These are phyloP conservation scores for Parachaetomium inaequale DNA, from an alignment of 495 filamentous ascomycete species.

Conservation along the genomic window DNA sequence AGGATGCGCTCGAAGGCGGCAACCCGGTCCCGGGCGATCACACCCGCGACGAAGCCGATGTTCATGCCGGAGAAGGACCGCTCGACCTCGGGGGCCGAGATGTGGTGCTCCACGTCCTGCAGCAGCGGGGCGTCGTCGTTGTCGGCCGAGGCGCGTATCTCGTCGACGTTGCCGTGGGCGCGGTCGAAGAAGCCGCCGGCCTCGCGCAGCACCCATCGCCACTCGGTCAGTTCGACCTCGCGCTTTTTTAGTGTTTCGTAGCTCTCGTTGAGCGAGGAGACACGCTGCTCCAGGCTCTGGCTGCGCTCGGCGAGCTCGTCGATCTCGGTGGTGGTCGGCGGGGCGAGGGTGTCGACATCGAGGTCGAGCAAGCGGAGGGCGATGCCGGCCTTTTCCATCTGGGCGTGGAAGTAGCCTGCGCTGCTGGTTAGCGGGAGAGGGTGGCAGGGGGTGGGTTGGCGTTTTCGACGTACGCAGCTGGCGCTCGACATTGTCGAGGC, in stretches of 20 bases:
- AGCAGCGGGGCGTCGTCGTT: slow-evolving; percentile 80
- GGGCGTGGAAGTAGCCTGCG: slow-evolving; percentile 81
- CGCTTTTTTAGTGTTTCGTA: slow-evolving; percentile 97
- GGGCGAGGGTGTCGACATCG: slow-evolving; percentile 76
- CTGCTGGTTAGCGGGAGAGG: slow-evolving; percentile 2
- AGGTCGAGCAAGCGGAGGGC: slow-evolving; percentile 79
- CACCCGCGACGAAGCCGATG: slow-evolving; percentile 99
- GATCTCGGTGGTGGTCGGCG: slow-evolving; percentile 87
- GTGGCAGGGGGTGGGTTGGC: background rate
- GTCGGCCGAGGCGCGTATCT: slow-evolving; percentile 88
- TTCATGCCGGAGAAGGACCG: slow-evolving; percentile 93
- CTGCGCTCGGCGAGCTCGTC: slow-evolving; percentile 90
- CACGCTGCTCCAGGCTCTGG: slow-evolving; percentile 85
- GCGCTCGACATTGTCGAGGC: slow-evolving; percentile 95
- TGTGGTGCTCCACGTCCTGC: slow-evolving; percentile 81
- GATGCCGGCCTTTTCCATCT: slow-evolving; percentile 91
- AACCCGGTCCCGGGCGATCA: slow-evolving; percentile 89
- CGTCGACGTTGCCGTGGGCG: slow-evolving; percentile 91
- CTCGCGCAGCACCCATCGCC: slow-evolving; percentile 94
- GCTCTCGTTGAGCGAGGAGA: slow-evolving; percentile 89
- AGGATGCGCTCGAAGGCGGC: slow-evolving; percentile 95
- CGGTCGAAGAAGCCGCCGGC: slow-evolving; percentile 96
- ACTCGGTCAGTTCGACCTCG: slow-evolving; percentile 94
- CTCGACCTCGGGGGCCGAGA: slow-evolving; percentile 69
- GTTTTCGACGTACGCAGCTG: slow-evolving; percentile 71